These are phyloP conservation scores for Citrus mangshanensis DNA, from an alignment of 345 rosid genomes.

Conservation along the genomic window DNA sequence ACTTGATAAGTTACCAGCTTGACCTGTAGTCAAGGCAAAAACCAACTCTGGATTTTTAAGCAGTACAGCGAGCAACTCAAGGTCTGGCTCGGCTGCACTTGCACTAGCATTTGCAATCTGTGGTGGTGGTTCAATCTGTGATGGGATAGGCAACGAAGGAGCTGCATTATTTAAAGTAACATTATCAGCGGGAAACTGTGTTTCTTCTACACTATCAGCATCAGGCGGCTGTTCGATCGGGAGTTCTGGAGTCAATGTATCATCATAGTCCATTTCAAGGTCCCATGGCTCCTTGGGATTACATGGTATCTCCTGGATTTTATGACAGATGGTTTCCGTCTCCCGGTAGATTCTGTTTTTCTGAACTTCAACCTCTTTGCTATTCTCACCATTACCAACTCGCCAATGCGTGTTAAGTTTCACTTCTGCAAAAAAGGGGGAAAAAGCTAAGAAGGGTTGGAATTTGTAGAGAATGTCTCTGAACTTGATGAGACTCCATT, in stretches of 20 bases:
- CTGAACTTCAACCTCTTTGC: conserved; percentile 91
- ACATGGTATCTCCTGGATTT: conserved; percentile 57
- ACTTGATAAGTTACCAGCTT: conserved; percentile 52
- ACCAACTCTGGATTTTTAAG: conserved; percentile 90
- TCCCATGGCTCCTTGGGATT: conserved; percentile 99
- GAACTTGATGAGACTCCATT: neutral
- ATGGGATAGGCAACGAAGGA: conserved; percentile 34
- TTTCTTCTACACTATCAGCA: conserved; percentile 41
- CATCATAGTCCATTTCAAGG: conserved; percentile 88
- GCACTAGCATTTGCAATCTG: conserved; percentile 10
- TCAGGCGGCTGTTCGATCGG: conserved; percentile 85
- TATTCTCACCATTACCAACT: conserved; percentile 77
- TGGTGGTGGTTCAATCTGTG: conserved; percentile 15
- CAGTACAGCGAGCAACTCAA: conserved; percentile 88
- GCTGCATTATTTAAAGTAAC: conserved; percentile 32
- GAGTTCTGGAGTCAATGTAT: conserved; percentile 78
- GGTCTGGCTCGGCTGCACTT: conserved; percentile 61
- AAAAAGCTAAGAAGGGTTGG: conserved; percentile 28
- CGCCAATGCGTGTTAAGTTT: conserved; percentile 56
- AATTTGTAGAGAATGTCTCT: conserved; percentile 11
- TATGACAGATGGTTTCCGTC: conserved; percentile 60
- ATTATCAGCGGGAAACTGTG: conserved; percentile 36
- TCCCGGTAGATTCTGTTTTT: conserved; percentile 81
- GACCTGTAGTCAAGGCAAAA: conserved; percentile 86
- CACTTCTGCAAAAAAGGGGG: conserved; percentile 59